Base-by-base conservation (phyloP, 768 basidiomycete species). In the Kwoniella europaea region DNA sequence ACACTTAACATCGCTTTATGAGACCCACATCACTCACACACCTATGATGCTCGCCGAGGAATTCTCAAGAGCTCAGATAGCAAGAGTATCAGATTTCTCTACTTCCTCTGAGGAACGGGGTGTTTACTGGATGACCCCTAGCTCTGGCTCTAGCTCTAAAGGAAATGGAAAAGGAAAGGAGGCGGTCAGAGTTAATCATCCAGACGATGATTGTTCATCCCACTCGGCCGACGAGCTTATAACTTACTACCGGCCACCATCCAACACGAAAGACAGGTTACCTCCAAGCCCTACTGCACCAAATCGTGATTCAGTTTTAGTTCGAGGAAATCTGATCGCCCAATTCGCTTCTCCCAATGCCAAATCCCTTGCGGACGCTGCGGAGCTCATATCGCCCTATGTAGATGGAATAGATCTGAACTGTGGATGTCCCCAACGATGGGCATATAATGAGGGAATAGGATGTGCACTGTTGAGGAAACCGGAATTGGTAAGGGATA, bases 381-480 rank as follows among this genome's bases (percentile, higher is more conserved):
- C 82, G 1, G 86, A 86, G 74, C 79, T 87, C 10, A 84, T 86
- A 27, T 69, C 76, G 20, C 84, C 84, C 0, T 86, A 84, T 56
- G 85, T 86, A 2, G 86, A 87, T 74, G 86, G 85, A 1, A 78
- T 87, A 22, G 86, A 87, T 71, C 69, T 87, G 29, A 87, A 87
- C 67, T 86, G 86, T 65, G 85, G 85, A 2, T 87, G 86, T 72
- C 86, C 86, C 1, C 86, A 86, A 57, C 71, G 72, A 22, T 86
- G 86, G 86, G 86, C 86, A 12, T 86, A 84, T 61, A 72, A 83
- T 24, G 85, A 86, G 73, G 85, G 85, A 0, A 85, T 87, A 41
- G 86, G 86, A 1, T 86, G 83, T 46, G 86, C 83, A 5, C 76
- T 87, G 0, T 77, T 87, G 0, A 75, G 86, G 0, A 84, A 86